A percentile compares a stretch with the other conserved stretches of the same genome.
Conservation (phyloP, 73 alveolate species). For the Chromera velia region DNA sequence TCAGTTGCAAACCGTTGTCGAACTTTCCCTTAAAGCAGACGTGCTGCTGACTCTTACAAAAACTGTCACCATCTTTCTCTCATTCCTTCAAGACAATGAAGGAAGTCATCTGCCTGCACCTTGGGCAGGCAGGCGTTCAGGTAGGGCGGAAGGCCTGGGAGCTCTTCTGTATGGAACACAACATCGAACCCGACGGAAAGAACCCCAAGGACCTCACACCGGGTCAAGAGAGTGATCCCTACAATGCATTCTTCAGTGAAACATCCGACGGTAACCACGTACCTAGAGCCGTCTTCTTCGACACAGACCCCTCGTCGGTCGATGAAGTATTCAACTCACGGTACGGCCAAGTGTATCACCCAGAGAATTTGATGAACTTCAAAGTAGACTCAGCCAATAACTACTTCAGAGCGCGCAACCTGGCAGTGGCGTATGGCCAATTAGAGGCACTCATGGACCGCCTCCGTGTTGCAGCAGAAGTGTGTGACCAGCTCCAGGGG, state of each 20-base stretch:
- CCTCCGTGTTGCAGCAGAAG: neutral
- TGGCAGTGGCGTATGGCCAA: neutral
- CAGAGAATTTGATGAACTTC: neutral
- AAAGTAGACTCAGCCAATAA: neutral
- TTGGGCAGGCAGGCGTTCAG: neutral
- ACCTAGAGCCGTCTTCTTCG: neutral
- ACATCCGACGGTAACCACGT: neutral
- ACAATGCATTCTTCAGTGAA: too few relatives aligned
- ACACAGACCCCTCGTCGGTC: neutral
- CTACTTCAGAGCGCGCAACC: too few relatives aligned
- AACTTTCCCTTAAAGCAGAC: too few relatives aligned
- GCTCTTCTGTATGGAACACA: neutral
- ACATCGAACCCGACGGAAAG: too few relatives aligned
- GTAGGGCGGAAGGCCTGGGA: neutral
- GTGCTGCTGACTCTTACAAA: too few relatives aligned
- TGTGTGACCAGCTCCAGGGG: neutral
- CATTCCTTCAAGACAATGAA: too few relatives aligned
- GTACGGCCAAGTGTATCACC: neutral
- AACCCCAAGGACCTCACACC: too few relatives aligned
- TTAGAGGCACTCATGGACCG: neutral
- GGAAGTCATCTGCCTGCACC: neutral
- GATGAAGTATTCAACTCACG: neutral
- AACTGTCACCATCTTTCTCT: too few relatives aligned
- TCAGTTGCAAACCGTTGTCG: too few relatives aligned
- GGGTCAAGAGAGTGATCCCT: too few relatives aligned